Conservation (phyloP, 371 early-diverging fungal species). For the Apophysomyces trapeziformis region DNA sequence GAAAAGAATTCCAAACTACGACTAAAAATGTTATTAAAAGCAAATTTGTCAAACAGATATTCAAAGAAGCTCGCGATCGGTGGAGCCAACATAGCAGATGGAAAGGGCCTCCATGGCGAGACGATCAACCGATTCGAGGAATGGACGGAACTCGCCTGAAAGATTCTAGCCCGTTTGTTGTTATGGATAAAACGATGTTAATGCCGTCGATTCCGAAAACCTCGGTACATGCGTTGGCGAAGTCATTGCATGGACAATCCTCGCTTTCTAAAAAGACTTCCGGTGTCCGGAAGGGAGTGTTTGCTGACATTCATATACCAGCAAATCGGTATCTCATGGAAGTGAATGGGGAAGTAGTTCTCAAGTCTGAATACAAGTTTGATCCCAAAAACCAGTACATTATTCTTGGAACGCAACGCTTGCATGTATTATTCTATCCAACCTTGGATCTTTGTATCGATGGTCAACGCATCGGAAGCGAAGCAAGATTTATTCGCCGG, state of each 20-base stretch:
- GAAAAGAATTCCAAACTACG: conserved; percentile 12
- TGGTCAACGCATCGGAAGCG: conserved; percentile 69
- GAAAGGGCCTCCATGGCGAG: background rate
- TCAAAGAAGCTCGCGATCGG: conserved; percentile 18
- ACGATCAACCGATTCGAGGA: conserved; percentile 3
- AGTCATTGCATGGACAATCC: background rate
- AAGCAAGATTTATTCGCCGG: conserved; percentile 71
- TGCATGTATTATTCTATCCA: conserved; percentile 75
- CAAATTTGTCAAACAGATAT: conserved; percentile 16
- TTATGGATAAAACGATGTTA: conserved; percentile 9
- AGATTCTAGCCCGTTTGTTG: background rate
- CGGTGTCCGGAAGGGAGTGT: conserved; percentile 53
- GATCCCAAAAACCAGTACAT: conserved; percentile 67
- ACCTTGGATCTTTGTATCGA: conserved; percentile 73
- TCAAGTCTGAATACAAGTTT: conserved; percentile 66
- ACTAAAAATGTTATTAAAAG: conserved; percentile 25
- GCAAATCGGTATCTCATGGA: conserved; percentile 67
- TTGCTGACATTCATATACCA: conserved; percentile 63
- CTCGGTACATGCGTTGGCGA: background rate
- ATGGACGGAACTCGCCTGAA: conserved; percentile 2
- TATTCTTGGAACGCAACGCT: conserved; percentile 63
- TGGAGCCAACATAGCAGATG: conserved; percentile 11
- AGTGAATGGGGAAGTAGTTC: conserved; percentile 72
- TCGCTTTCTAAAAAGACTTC: conserved; percentile 5
- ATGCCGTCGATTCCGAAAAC: conserved; percentile 9